Base-by-base conservation (phyloP, 1,139 yeast genomes). In the Yamadazyma membranifaciens region DNA sequence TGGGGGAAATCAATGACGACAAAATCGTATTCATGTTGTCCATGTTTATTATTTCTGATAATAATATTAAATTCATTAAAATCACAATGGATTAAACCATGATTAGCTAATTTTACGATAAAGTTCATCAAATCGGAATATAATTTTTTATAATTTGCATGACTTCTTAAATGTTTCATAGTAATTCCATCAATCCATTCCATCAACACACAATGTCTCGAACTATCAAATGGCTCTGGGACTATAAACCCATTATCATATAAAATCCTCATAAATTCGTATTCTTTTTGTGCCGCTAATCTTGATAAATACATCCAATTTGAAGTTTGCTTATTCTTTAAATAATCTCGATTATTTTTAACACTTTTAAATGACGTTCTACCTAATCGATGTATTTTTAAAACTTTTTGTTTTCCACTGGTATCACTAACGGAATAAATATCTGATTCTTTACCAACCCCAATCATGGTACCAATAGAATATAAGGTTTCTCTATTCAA, bases 1-100 rank as follows among this genome's bases (percentile, higher is more conserved):
- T 92, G 99, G 4, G 99, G 99, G 71, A 92, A 92, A 73, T 92
- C 99, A 53, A 92, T 92, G 20, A 92, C 96, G 17, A 89, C 84
- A 52, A 89, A 87, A 17, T 82, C 87, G 38, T 62, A 66, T 44
- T 80, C 85, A 39, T 75, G 75, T 24, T 67, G 54, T 33, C 62
- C 71, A 31, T 73, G 75, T 9, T 75, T 79, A 34, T 76, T 77
- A 34, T 75, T 69, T 49, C 83, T 82, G 34, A 94, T 85, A 74
- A 92, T 87, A 51, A 92, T 89, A 61, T 92, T 92, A 64, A 92
- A 92, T 62, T 92, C 99, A 62, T 92, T 92, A 63, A 84, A 92
- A 69, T 92, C 99, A 73, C 98, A 91, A 64, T 92, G 99, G 45
- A 92, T 91, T 46, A 92, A 72, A 1, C 99, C 99, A 51, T 83